Evolutionary conservation across 352 stramenopile species (phyloP), one percentile per base, ranked within the genome.

Genomic region (Phytophthora sp.): DNA sequence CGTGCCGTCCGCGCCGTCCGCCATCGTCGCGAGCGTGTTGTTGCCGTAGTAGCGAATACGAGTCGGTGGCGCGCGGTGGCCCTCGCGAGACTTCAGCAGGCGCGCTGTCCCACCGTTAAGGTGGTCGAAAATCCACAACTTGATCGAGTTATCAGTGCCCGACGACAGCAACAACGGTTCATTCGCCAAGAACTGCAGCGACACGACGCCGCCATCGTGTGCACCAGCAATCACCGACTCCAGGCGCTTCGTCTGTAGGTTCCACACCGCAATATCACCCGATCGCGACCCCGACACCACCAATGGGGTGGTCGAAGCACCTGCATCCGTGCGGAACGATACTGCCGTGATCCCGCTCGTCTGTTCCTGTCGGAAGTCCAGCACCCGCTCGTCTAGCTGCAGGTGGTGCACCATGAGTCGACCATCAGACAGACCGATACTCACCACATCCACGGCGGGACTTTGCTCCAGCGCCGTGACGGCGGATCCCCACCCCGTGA

Each of bases 81-180:
- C 91, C 35, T 95, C 78, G 18, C 91, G 84, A 18, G 80, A 96
- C 71, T 95, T 95, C 30, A 98, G 83, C n/a, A 98, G 71, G 16
- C 93, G 88, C 21, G 90, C 86, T 7, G 74, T 87, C 23, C 81
- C 74, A 23, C 80, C 81, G 35, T 96, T 90, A 7, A 95, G 61
- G 26, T 91, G 75, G 74, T 98, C 94, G 33, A 98, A 98, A 47
- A 98, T 96, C 94, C 93, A 98, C 67, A 97, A 78, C 63, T 97
- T 96, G 58, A 98, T 84, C 23, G 86, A 80, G 71, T 98, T 98
- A 76, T 98, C 94, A 4, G 70, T 73, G 20, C 91, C 89, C 1
- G 82, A 82, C 3, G 86, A 97, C 15, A 98, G 67, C 53, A 98
- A 57, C 23, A 98, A 63, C 1, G 93, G 89, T 62, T 98, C 91